phyloP scores from a whole-genome alignment of 345 rosid genomes.

The Acer saccharum region DNA sequence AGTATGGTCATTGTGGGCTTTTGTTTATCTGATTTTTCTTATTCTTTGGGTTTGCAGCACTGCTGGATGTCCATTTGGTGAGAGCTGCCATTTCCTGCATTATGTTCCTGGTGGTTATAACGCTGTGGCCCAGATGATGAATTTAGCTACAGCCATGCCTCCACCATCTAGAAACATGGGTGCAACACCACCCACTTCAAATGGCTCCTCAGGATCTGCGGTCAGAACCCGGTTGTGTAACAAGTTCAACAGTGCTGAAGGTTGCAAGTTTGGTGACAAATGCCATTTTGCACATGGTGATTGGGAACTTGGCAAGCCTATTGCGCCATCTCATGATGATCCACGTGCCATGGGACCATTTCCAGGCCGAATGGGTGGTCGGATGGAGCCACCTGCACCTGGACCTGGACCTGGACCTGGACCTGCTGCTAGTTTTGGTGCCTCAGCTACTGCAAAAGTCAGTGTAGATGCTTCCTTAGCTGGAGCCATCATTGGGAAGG shows the following conservation, averaged over 20 bases:
- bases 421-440: slow-evolving; percentile 72
- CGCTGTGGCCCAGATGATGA: slow-evolving; percentile 79
- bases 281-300: slow-evolving; percentile 81
- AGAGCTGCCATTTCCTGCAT: slow-evolving; percentile 87
- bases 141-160: slow-evolving; percentile 46
- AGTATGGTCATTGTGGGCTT: not conserved
- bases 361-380: slow-evolving; percentile 48
- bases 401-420: slow-evolving; percentile 21
- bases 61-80: slow-evolving; percentile 92
- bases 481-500: slow-evolving; percentile 85
- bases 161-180: slow-evolving; percentile 52
- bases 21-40: not conserved
- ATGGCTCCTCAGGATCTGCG: slow-evolving; percentile 40
- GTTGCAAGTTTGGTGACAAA: slow-evolving; percentile 77
- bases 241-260: slow-evolving; percentile 57
- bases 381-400: slow-evolving; percentile 38
- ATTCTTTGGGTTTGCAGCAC: slow-evolving; percentile 52
- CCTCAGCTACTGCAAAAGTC: slow-evolving; percentile 78
- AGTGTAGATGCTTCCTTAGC: slow-evolving; percentile 86
- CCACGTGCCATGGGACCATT: slow-evolving; percentile 44
- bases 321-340: slow-evolving; percentile 49
- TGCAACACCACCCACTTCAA: slow-evolving; percentile 33
- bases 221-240: slow-evolving; percentile 65
- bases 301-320: slow-evolving; percentile 66
- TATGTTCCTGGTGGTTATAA: slow-evolving; percentile 82